Base-by-base conservation (phyloP, 371 early-diverging fungal species). In the Neoconidiobolus thromboides region DNA sequence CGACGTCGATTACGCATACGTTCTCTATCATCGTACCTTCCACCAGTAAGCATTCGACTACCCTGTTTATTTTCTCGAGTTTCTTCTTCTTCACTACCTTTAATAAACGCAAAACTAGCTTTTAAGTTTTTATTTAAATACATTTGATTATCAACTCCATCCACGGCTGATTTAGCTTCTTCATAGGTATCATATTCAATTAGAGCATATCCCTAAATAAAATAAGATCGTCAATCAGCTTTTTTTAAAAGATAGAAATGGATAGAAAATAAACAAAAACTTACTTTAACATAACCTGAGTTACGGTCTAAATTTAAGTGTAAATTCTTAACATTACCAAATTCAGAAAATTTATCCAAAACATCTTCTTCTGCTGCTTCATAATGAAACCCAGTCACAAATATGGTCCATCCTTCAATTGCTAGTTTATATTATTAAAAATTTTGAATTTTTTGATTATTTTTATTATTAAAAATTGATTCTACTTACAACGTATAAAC, bases 281-380 rank as follows among this genome's bases (percentile, higher is more conserved):
- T 60, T 72, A 86, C 93, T 81, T 96, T 96, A 67, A 91, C 92
- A 66, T 79, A 93, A 69, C 97, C 95, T 26, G 26, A 26, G 26
- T 89, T 81, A 60, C 94, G 80, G 70, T 96, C 94, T 60, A 93
- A 69, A 66, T 93, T 93, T 62, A 96, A 68, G 61, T 94, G 93
- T 49, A 96, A 59, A 67, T 85, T 85, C 68, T 87, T 86, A 60
- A 93, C 78, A 12, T 76, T 78, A 36, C 97, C 97, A 69, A 72
- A 94, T 61, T 94, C 95, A 50, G 82, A 77, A 67, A 93, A 93
- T 61, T 76, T 73, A 65, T 96, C 97, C 37, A 69, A 73, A 58
- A 96, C 72, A 42, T 87, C 85, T 41, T 96, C 97, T 63, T 94
- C 97, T 12, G 85, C 82, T 1, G 91, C 86, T 68, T 96, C 97